Base-by-base conservation (phyloP, 352 stramenopile species). In the Globisporangium recalcitrans region DNA sequence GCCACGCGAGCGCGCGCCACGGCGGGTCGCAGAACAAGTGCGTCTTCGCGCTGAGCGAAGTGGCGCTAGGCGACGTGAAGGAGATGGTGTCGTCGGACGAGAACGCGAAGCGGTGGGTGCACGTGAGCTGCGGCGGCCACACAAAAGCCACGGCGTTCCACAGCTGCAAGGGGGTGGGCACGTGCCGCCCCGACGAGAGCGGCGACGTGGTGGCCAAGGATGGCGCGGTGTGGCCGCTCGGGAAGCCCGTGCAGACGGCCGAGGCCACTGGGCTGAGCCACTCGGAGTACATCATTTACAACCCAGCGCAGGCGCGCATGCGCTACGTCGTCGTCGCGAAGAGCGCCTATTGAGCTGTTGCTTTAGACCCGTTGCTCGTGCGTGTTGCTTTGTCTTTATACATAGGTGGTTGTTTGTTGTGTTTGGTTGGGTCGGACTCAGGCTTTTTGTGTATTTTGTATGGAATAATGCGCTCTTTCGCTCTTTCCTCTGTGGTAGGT, bases 241-340 rank as follows among this genome's bases (percentile, higher is more conserved):
- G 83, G 52, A 85, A 82, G 61, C 65, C 74, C 44, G 78, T 74
- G 2, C 78, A 78, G 14, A 69, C 77, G 10, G 76, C 78, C 36
- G 73, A 92, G 36, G 68, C 71, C 21, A 85, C 74, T 16, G 80
- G 74, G 11, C 70, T 88, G 55, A 72, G 75, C 55, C 80, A 92
- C 71, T 93, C 83, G 62, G 85, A 95, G 68, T 95, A 87, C 74
- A 89, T 95, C 62, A 83, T 95, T 51, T 93, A 91, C 80, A 90
- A 95, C 63, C 64, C 76, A 19, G 75, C 71, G 52, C 86, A 93
- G 60, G 82, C 80, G 52, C 80, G 82, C 36, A 93, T 95, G 75
- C 82, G 86, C 44, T 95, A 88, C 64, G 74, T 95, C 44, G 84
- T 95, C 53, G 52, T 85, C 56, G 74, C 74, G 22, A 71, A 67